A percentile compares a stretch with the other conserved stretches of the same genome.
These are phyloP conservation scores for Eutrema japonicum DNA, from an alignment of 345 rosid genomes.

Conservation along the genomic window DNA sequence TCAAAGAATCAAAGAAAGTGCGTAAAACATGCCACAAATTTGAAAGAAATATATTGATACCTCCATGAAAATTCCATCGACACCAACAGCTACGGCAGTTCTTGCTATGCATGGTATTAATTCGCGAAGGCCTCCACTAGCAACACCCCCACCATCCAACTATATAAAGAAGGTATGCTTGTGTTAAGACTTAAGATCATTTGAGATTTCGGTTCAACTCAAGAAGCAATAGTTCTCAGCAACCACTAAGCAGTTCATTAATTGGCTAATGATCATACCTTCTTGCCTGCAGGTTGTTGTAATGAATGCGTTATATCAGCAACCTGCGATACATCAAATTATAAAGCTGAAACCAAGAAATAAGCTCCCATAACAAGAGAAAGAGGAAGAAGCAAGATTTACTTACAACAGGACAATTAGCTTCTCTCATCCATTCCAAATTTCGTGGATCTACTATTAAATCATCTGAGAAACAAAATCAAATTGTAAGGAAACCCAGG, in stretches of 20 bases:
- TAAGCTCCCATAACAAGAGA: conserved; percentile 48
- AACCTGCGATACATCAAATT: conserved; percentile 55
- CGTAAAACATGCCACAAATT: not conserved
- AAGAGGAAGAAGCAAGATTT: conserved; percentile 22
- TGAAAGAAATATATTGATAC: conserved; percentile 39
- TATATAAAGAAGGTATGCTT: not conserved
- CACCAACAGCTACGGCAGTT: conserved; percentile 93
- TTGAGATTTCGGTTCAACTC: not conserved
- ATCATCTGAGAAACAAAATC: conserved; percentile 64
- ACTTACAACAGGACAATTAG: conserved; percentile 95
- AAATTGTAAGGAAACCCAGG: conserved; percentile 13
- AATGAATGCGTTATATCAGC: conserved; percentile 92
- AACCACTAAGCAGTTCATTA: not conserved
- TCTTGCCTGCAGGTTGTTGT: conserved; percentile 88
- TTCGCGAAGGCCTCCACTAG: conserved; percentile 96
- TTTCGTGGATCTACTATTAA: conserved; percentile 95
- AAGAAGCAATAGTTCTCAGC: not conserved
- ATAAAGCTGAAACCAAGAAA: conserved; percentile 6
- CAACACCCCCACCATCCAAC: conserved; percentile 94
- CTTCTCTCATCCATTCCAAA: conserved; percentile 96
- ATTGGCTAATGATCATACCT: conserved; percentile 7
- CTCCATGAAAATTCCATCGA: conserved; percentile 97
- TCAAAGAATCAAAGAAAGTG: not conserved
- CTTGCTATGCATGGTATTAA: conserved; percentile 93
- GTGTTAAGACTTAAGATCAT: conserved; percentile 46